Conservation (phyloP, 2,329 filamentous ascomycete genomes). For the Xylariales sp. region DNA sequence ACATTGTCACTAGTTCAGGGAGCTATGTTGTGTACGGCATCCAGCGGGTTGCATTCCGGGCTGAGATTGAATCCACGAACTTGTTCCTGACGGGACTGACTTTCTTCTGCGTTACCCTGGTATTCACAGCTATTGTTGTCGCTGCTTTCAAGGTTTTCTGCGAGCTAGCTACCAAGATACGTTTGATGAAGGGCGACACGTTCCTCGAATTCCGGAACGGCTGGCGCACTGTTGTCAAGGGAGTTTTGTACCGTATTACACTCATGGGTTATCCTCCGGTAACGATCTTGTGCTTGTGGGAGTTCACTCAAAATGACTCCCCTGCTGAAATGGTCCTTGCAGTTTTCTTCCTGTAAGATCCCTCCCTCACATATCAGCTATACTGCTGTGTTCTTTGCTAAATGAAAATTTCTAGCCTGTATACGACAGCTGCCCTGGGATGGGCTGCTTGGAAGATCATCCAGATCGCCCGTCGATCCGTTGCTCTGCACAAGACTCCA, state of each 20-base stretch:
- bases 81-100: conserved; percentile 87
- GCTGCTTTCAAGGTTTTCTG: conserved; percentile 75
- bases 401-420: conserved; percentile 1
- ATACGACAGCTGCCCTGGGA: conserved; percentile 66
- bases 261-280: conserved; percentile 92
- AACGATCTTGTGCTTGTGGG: conserved; percentile 87
- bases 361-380: not conserved
- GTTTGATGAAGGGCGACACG: conserved; percentile 77
- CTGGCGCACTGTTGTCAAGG: conserved; percentile 89
- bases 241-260: conserved; percentile 85
- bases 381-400: not conserved
- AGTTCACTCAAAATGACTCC: conserved; percentile 83
- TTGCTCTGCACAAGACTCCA: conserved; percentile 89
- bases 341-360: conserved; percentile 70
- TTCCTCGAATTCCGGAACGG: conserved; percentile 93
- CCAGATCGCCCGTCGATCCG: conserved; percentile 80
- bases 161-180: conserved; percentile 69
- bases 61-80: conserved; percentile 83
- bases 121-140: conserved; percentile 69
- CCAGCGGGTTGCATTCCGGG: conserved; percentile 81
- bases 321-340: conserved; percentile 81
- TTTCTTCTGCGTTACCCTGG: conserved; percentile 83
- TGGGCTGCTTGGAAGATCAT: conserved; percentile 93
- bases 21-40: conserved; percentile 72
- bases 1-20: conserved; percentile 49